Evolutionary conservation across 2,329 filamentous ascomycete species (phyloP), one percentile per base, ranked within the genome.

Genomic region (Epichloe amarillans): DNA sequence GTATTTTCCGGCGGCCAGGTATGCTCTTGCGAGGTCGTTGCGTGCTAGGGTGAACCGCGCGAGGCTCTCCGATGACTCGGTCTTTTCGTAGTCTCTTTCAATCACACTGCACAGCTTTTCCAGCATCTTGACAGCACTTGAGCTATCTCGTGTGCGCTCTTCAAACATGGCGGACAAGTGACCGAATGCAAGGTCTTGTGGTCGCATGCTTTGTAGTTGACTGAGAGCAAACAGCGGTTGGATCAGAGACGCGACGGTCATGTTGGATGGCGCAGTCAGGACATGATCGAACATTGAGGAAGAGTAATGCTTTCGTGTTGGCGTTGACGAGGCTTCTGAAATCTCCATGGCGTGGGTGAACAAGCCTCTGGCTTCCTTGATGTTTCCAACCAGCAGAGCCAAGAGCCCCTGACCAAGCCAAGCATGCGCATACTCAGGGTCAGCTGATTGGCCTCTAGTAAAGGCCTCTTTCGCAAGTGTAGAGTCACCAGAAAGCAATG

Each of bases 321-420:
- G 72, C 2, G 83, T 65, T 0, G 84, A 83, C 0, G 86, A 85
- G 0, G 88, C 84, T 54, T 88, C 86, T 0, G 88, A 83, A 46
- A 98, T 91, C 55, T 95, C 90, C 71, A 95, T 93, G 0, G 93
- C 91, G 63, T 98, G 93, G 1, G 87, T 90, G 62, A 96, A 95
- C 10, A 97, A 77, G 11, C 83, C 82, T 21, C 88, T 77, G 1
- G 91, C 90, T 67, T 96, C 89, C 54, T 79, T 81, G 0, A 70
- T 59, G 54, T 95, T 84, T 1, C 87, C 89, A 47, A 80, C 77
- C 30, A 91, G 70, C 15, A 90, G 73, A 4, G 93, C 89, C 49
- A 97, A 76, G 26, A 95, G 76, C 0, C 88, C 91, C 66, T 97
- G 91, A 1, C 93, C 93, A 7, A 97, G 72, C 94, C 93, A 98